A percentile compares a stretch with the other conserved stretches of the same genome.
These are phyloP conservation scores for Cladobotryum mycophilum DNA, from an alignment of 2,329 filamentous ascomycete genomes.

Conservation along the genomic window DNA sequence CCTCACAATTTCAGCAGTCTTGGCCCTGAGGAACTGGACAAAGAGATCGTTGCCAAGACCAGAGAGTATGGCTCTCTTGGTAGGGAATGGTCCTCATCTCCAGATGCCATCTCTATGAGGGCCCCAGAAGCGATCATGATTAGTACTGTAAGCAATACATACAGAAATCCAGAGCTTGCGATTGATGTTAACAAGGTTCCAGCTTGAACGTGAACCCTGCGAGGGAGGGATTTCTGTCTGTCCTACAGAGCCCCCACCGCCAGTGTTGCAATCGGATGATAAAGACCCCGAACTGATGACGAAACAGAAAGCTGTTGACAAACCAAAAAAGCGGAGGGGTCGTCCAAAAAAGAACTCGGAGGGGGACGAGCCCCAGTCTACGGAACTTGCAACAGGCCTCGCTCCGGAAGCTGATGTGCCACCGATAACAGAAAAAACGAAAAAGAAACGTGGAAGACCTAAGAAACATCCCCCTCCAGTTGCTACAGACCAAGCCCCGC, in stretches of 20 bases:
- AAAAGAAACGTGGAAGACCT: conserved; percentile 38
- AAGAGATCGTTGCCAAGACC: conserved; percentile 2
- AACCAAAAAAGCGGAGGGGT: conserved; percentile 25
- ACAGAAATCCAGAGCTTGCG: not conserved
- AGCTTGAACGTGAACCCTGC: conserved; percentile 2
- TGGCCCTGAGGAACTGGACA: conserved; percentile 12
- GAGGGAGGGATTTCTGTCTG: not conserved
- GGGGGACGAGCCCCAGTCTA: conserved; percentile 12
- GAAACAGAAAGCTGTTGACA: conserved; percentile 11
- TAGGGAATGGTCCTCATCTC: conserved; percentile 13
- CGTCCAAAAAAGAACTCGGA: conserved; percentile 24
- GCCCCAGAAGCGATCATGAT: not conserved
- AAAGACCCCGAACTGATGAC: conserved; percentile 11
- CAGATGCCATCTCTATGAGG: conserved; percentile 12
- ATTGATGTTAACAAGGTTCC: not conserved
- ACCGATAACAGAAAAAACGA: conserved; percentile 14
- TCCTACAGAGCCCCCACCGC: conserved; percentile 2
- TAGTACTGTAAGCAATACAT: not conserved
- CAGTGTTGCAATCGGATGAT: conserved; percentile 6
- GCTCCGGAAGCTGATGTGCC: not conserved
- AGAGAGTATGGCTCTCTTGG: not conserved
- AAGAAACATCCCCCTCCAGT: conserved; percentile 24
- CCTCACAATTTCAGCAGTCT: conserved; percentile 21
- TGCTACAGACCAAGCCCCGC: conserved; percentile 15
- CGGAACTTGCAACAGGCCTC: not conserved